These are phyloP conservation scores for Alternaria arbusti DNA, from an alignment of 2,329 filamentous ascomycete genomes.

Conservation along the genomic window DNA sequence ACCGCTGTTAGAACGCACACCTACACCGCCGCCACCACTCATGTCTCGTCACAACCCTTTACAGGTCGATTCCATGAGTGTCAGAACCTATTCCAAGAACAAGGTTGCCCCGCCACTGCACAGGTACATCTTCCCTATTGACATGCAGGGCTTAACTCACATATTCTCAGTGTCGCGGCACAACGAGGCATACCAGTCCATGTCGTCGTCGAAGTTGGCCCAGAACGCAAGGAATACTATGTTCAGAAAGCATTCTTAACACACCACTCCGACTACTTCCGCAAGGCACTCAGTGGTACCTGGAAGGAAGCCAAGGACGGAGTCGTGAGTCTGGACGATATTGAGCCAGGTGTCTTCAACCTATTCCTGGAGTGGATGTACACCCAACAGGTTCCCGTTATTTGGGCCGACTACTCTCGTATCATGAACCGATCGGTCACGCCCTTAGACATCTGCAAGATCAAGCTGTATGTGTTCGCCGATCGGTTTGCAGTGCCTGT, in stretches of 20 bases:
- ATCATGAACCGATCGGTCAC: neutral
- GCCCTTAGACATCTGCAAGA: neutral
- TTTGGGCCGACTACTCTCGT: neutral
- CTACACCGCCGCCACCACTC: too few species aligned
- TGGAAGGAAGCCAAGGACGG: conserved; percentile 16
- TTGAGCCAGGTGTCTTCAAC: conserved; percentile 4
- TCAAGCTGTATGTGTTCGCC: conserved; percentile 10
- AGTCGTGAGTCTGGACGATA: conserved; percentile 1
- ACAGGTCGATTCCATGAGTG: too few species aligned
- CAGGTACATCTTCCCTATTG: too few species aligned
- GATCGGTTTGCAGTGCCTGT: conserved; percentile 10
- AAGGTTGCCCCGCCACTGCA: too few species aligned
- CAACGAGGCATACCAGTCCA: too few species aligned
- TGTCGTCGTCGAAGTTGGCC: conserved; percentile 10
- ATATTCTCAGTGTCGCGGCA: too few species aligned
- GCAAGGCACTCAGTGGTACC: conserved; percentile 12
- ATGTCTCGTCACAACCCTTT: too few species aligned
- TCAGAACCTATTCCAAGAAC: too few species aligned
- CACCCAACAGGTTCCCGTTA: conserved; percentile 1
- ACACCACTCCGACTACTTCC: conserved; percentile 21
- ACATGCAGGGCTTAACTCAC: too few species aligned
- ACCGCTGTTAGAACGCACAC: too few species aligned
- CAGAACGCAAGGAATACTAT: conserved; percentile 5
- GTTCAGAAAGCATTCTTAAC: conserved; percentile 16
- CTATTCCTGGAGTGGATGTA: conserved; percentile 19